Conservation (phyloP, 495 filamentous ascomycete species). For the Apodospora peruviana region DNA sequence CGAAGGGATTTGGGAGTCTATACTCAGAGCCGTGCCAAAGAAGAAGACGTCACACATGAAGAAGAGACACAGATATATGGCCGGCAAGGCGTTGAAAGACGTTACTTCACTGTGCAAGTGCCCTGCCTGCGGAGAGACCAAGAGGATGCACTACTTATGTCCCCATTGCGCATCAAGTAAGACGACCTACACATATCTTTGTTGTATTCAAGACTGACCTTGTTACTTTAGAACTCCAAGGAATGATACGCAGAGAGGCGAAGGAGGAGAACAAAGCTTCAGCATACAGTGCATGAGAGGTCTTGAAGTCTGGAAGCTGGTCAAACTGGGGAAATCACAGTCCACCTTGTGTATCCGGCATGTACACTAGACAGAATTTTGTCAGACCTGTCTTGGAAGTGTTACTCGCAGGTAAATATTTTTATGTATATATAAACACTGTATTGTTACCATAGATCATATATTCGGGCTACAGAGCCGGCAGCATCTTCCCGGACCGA, state of each 20-base stretch:
- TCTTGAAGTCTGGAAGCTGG: too few species aligned
- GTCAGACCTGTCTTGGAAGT: too few species aligned
- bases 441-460: background rate
- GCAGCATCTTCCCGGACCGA: too few species aligned
- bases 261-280: slow-evolving; percentile 5
- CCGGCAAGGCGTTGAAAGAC: slow-evolving; percentile 89
- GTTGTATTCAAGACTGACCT: slow-evolving; percentile 8
- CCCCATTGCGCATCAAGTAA: slow-evolving; percentile 58
- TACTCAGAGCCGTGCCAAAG: slow-evolving; percentile 91
- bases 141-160: slow-evolving; percentile 84
- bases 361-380: too few species aligned
- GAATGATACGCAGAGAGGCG: slow-evolving; percentile 22
- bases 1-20: slow-evolving; percentile 80
- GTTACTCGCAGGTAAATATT: too few species aligned
- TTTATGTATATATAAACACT: slow-evolving; percentile 8
- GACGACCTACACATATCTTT: slow-evolving; percentile 1
- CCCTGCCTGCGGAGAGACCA: slow-evolving; percentile 77
- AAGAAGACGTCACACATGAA: slow-evolving; percentile 98
- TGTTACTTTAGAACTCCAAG: slow-evolving; percentile 24
- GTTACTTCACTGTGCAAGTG: slow-evolving; percentile 80
- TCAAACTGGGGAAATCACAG: background rate
- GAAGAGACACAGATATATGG: slow-evolving; percentile 87
- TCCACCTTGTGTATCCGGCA: too few species aligned
- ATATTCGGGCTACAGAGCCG: too few species aligned
- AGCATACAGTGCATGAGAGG: slow-evolving; percentile 2